phyloP scores from a whole-genome alignment of 441 rosid species.

The Pelargonium exstipulatum region DNA sequence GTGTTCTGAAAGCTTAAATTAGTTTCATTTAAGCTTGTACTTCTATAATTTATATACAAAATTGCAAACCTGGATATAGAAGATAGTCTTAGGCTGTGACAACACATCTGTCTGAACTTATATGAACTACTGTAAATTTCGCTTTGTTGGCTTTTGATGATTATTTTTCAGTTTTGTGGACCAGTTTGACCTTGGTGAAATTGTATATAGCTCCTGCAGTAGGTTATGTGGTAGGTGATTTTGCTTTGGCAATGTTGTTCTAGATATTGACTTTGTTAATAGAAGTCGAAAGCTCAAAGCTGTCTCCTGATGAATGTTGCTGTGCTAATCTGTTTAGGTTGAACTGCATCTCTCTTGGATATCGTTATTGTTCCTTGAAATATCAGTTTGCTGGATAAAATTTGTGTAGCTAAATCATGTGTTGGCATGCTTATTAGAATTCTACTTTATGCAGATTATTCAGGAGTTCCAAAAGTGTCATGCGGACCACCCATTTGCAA shows the following conservation, averaged over 20 bases:
- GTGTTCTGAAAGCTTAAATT: not conserved
- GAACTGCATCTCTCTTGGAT: not conserved
- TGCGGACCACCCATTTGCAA: slow-evolving; percentile 67
- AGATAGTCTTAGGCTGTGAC: too few species aligned
- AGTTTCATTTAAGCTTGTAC: not conserved
- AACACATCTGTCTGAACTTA: not conserved
- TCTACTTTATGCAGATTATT: slow-evolving; percentile 46
- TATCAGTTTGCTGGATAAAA: not conserved
- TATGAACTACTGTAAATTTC: not conserved
- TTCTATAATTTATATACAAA: not conserved
- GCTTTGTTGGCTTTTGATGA: not conserved
- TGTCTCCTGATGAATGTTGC: too few species aligned
- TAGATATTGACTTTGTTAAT: not conserved
- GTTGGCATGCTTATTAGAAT: not conserved
- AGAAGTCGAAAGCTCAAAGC: not conserved
- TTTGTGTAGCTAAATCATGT: not conserved
- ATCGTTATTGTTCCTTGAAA: not conserved
- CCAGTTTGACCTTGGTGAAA: not conserved
- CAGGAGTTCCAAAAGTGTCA: slow-evolving; percentile 89
- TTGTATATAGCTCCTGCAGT: not conserved
- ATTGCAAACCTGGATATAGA: not conserved
- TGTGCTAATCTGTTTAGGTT: not conserved
- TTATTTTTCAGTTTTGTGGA: not conserved
- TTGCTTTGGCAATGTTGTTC: not conserved
- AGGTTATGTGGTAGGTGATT: not conserved